Evolutionary conservation across 139 green algal genomes (phyloP).

Genomic region (Chlamydomonas sp.): DNA sequence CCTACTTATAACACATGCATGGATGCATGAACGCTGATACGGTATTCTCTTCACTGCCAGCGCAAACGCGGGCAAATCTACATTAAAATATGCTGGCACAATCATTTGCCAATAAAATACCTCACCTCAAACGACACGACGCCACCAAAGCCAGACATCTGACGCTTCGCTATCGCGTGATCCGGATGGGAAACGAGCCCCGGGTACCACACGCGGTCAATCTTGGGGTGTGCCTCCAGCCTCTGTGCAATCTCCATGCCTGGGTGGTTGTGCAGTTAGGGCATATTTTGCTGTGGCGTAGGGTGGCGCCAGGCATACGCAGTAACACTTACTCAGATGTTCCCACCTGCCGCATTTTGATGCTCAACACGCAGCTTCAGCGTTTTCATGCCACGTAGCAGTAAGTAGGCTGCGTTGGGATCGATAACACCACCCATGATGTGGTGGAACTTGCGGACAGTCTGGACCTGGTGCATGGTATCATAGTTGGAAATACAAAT

Average conservation of each 20-base stretch:
- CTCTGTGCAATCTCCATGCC: constrained; percentile 36
- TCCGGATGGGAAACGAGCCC: constrained; percentile 87
- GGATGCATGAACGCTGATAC: too few relatives aligned
- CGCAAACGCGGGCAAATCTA: too few relatives aligned
- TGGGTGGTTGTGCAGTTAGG: constrained; percentile 66
- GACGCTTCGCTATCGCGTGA: constrained; percentile 80
- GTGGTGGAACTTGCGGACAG: constrained; percentile 87
- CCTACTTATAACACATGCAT: too few relatives aligned
- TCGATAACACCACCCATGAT: constrained; percentile 95
- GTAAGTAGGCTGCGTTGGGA: constrained; percentile 90
- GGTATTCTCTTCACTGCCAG: too few relatives aligned
- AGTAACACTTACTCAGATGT: too few relatives aligned
- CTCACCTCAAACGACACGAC: constrained; percentile 71
- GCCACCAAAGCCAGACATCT: constrained; percentile 93
- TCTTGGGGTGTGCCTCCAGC: constrained; percentile 84
- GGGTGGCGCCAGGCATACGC: too few relatives aligned
- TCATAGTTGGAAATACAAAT: neutral
- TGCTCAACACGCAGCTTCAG: constrained; percentile 83
- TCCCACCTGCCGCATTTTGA: too few relatives aligned
- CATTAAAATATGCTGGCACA: too few relatives aligned
- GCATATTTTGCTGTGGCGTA: too few relatives aligned
- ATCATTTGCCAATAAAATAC: too few relatives aligned
- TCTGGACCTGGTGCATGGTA: neutral
- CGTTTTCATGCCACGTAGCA: constrained; percentile 97
- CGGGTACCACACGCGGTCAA: constrained; percentile 56